Base-by-base conservation (phyloP, 345 rosid species). In the Populus simonii region DNA sequence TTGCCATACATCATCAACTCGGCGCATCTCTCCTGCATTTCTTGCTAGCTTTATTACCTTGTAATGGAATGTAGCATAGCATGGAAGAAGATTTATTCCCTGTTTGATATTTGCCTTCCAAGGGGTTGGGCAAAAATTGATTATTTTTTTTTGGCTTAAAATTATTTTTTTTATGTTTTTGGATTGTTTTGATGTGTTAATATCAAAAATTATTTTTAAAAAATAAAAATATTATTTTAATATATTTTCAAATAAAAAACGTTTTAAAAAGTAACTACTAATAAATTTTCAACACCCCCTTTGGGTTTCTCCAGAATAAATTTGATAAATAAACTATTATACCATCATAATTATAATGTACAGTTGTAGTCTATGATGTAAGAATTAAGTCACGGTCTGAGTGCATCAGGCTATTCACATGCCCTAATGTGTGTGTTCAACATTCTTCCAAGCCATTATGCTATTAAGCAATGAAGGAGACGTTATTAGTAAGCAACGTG, bases 11-110 rank as follows among this genome's bases (percentile, higher is more conserved):
- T 66, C 84, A 80, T 88, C 97, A 94, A 66, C 82, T 78, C 38
- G 79, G 69, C 93, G 85, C 57, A 90, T 90, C 87, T 90, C 89
- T 27, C 96, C 96, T 29, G 85, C 76, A 0, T 74, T 79, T 45
- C 90, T 92, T 0, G 97, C 91, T 80, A 91, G 74, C 77, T 81
- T 66, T 70, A 49, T 15, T 1, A 7, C 33, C 29, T 41, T 13
- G 23, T 73, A 16, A n/a, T 13, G 6, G 61, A 43, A 66, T 43
- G 70, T 13, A 36, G 27, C 35, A 49, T 20, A 31, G 8, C 12
- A 18, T 23, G 67, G 72, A 51, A 16, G 20, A 16, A 51, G 68
- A 27, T 66, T 72, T 15, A 23, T 33, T 45, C 57, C 35, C 81
- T 85, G 5, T 33, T 33, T 33, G 35, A 33, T 33, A 33, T 33